phyloP scores from a whole-genome alignment of 345 rosid genomes.

The Passiflora organensis region DNA sequence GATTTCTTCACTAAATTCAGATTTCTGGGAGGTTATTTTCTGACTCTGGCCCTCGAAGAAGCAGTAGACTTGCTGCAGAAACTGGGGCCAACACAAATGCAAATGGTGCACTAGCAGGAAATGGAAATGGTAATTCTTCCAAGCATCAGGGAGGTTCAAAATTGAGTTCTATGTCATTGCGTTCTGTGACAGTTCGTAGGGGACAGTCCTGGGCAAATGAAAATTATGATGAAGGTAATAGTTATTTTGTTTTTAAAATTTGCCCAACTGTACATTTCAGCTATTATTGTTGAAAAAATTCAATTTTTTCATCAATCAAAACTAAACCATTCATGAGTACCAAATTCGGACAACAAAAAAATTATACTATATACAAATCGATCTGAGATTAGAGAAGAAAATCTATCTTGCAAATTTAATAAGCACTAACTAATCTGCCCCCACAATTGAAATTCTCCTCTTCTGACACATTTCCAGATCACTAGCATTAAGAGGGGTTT shows the following conservation, averaged over 20 bases:
- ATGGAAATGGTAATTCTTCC: slow-evolving; percentile 64
- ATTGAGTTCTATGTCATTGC: slow-evolving; percentile 62
- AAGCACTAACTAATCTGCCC: too few species aligned
- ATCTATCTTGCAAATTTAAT: too few species aligned
- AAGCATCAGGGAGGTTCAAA: slow-evolving; percentile 84
- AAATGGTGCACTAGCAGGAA: slow-evolving; percentile 51
- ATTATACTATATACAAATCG: too few species aligned
- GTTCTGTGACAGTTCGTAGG: slow-evolving; percentile 81
- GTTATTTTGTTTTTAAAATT: slow-evolving; percentile 13
- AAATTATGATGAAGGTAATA: slow-evolving; percentile 81
- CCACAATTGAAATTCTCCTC: too few species aligned
- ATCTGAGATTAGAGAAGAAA: too few species aligned
- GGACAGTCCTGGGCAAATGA: slow-evolving; percentile 89
- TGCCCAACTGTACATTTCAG: not conserved
- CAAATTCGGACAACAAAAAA: too few species aligned
- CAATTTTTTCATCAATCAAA: too few species aligned
- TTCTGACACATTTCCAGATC: too few species aligned
- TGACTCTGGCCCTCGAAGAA: slow-evolving; percentile 90
- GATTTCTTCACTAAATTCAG: slow-evolving; percentile 33
- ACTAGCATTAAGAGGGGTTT: too few species aligned
- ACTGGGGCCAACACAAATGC: slow-evolving; percentile 50
- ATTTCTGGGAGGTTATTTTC: slow-evolving; percentile 96
- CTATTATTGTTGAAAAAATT: not conserved
- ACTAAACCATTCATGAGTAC: too few species aligned
- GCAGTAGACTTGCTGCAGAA: slow-evolving; percentile 78